Evolutionary conservation across 495 filamentous ascomycete genomes (phyloP).

Genomic region (Parmelia sp.): DNA sequence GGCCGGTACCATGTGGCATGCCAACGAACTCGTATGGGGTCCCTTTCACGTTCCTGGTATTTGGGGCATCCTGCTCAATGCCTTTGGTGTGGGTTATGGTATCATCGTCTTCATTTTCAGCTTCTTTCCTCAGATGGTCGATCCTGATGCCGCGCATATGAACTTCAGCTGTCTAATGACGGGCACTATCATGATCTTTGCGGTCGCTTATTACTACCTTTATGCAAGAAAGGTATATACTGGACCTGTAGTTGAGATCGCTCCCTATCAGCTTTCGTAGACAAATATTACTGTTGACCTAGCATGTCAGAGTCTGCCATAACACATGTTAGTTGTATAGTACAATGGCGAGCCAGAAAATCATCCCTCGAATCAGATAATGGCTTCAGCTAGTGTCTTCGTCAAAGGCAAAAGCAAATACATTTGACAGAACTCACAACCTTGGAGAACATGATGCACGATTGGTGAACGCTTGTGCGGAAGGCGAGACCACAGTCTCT

Average conservation of each 20-base stretch:
- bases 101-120: constrained; percentile 39
- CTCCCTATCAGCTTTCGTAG: constrained; percentile 17
- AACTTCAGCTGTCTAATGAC: constrained; percentile 40
- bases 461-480: too few species aligned
- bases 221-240: constrained; percentile 39
- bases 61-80: constrained; percentile 40
- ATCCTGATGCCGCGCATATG: constrained; percentile 36
- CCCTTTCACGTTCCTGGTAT: constrained; percentile 43
- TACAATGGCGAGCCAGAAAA: too few species aligned
- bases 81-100: constrained; percentile 33
- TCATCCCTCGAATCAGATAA: too few species aligned
- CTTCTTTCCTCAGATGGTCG: constrained; percentile 38
- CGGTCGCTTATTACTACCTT: constrained; percentile 37
- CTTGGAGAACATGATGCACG: too few species aligned
- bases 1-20: constrained; percentile 27
- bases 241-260: constrained; percentile 37
- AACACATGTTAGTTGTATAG: too few species aligned
- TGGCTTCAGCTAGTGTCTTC: too few species aligned
- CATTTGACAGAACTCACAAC: too few species aligned
- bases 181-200: constrained; percentile 39
- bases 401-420: too few species aligned
- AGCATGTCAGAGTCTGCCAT: too few species aligned
- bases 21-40: constrained; percentile 40
- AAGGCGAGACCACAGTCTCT: too few species aligned
- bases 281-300: too few species aligned